Base-by-base conservation (phyloP, 176 grass and related monocot species). In the Urochloa ruziziensis region DNA sequence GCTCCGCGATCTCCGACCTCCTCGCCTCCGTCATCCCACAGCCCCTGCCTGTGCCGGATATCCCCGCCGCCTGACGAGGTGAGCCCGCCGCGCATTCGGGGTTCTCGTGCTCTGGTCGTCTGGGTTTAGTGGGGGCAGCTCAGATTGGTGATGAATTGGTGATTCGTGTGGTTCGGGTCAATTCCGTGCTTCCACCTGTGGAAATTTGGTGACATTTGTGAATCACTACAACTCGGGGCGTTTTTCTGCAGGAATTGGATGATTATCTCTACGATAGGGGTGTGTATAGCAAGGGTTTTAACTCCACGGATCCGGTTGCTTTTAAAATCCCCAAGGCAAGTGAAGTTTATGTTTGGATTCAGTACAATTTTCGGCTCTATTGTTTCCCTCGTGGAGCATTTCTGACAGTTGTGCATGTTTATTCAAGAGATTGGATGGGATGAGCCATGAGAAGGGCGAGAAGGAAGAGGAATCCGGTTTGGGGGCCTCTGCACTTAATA, bases 21-120 rank as follows among this genome's bases (percentile, higher is more conserved):
- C 86, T 98, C 56, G 87, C 85, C 25, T 72, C 79, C 37, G 58
- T 87, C 39, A 34, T 93, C 58, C 96, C 91, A 53, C 87, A 64
- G 78, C 28, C 53, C 75, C 76, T 64, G 23, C 82, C 33, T 33
- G 35, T 47, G 67, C 54, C 85, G 43, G 73, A 61, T 25, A 24
- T 71, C 47, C 58, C 83, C 37, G 62, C 59, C 24, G 85, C 44
- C 14, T n/a, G 39, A 54, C 42, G 84, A 87, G 67, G 89, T 91
- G 65, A 83, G 77, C 57, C 52, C 24, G 39, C 56, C 59, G 51
- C 48, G 35, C 62, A 17, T 35, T 84, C 46, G 40, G 35, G 48
- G 18, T 58, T 47, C 36, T 10, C 63, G 24, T 74, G 56, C 60
- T 84, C 36, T 34, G 36, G 5, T 70, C 29, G 71, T 42, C 37